Evolutionary conservation across 176 grass and related monocot species (phyloP), one percentile per base, ranked within the genome.

Genomic region (Ensete glaucum): DNA sequence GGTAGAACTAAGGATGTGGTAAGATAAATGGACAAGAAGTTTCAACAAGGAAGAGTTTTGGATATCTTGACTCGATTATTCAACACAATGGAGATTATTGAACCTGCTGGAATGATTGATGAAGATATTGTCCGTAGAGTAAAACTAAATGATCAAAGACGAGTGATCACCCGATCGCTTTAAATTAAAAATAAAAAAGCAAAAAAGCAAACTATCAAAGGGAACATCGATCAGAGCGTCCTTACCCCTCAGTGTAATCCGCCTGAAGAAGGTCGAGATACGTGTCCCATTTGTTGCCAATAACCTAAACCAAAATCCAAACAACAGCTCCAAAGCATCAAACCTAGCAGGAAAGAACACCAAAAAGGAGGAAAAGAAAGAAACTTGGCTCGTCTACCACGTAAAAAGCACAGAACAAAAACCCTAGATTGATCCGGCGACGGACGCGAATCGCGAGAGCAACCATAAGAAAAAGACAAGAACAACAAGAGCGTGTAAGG

Each of bases 231-330:
- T 1, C 19, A 53, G 53, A 64, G 8, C 15, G 64, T 13, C 21
- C 20, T 84, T 87, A 99, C 88, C 95, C 95, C 52, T 99, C 90
- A 0, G 90, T 71, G 73, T 94, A 99, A 77, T 99, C 90, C 5
- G 88, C 82, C 84, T 99, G 95, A 16, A 99, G 82, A 53, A 99
- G 86, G 72, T 94, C 90, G 0, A 99, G 86, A 70, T 99, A 99
- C 2, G 80, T 81, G 58, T 99, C 95, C 95, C 90, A 91, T 54
- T 94, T 99, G 84, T 99, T 94, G 49, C 95, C 95, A 72, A 99
- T 94, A 80, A 99, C 95, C 95, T 99, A 79, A 5, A 15, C 59
- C 1, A 56, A 23, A 2, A 77, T 70, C 20, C 52, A 82, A 52
- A 34, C 26, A 17, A 53, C 76, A 72, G 52, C 67, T 49, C 50